Percentiles rank a stretch among this genome's conserved stretches.
phyloP scores from a whole-genome alignment of 2,329 filamentous ascomycete species.

The Alternaria dauci region DNA sequence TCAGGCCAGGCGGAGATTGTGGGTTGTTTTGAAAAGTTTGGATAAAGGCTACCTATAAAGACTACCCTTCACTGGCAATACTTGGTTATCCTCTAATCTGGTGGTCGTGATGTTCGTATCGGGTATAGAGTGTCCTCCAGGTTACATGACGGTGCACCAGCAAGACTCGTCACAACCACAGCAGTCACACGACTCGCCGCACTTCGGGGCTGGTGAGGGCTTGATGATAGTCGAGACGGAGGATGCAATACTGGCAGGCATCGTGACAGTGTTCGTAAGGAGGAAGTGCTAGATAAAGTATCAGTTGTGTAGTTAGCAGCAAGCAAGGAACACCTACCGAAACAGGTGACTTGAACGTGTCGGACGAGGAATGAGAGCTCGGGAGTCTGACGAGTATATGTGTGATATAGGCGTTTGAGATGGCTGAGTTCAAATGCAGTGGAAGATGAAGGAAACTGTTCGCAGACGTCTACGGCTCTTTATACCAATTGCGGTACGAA shows the following conservation, averaged over 20 bases:
- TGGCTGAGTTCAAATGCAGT: background rate
- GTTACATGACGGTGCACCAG: slow-evolving; percentile 20
- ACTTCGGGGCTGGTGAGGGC: slow-evolving; percentile 45
- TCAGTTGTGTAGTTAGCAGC: background rate
- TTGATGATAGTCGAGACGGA: slow-evolving; percentile 50
- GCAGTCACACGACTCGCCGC: slow-evolving; percentile 50
- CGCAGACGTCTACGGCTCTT: slow-evolving; percentile 6
- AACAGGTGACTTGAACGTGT: background rate
- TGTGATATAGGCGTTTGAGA: background rate
- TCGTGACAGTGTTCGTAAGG: slow-evolving; percentile 23
- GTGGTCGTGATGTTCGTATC: background rate
- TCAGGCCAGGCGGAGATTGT: background rate
- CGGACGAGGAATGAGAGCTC: background rate
- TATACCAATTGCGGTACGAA: slow-evolving; percentile 10
- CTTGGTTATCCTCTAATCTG: background rate
- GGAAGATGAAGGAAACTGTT: background rate
- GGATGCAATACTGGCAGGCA: slow-evolving; percentile 47
- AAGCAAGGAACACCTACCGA: background rate
- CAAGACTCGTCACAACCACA: slow-evolving; percentile 52
- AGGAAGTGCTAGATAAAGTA: background rate
- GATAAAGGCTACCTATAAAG: background rate
- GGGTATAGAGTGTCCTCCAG: background rate
- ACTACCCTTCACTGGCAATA: background rate
- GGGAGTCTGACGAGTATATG: background rate
- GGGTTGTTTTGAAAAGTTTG: background rate